Evolutionary conservation across 805 yeast species (phyloP), one percentile per base, ranked within the genome.

Genomic region (Yarrowia sp.): DNA sequence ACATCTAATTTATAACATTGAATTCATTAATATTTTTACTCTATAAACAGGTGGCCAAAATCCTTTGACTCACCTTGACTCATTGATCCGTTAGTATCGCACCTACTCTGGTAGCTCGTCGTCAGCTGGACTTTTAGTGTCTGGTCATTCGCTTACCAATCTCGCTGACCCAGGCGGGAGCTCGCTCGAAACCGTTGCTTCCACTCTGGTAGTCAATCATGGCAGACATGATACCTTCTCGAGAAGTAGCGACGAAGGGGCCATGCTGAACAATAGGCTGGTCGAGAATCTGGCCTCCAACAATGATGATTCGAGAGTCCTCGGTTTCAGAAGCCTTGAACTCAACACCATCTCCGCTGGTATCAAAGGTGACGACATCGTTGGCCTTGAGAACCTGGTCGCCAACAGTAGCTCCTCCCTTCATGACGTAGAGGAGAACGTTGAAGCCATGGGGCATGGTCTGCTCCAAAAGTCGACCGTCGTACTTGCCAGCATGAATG

Each of bases 261-360:
- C 97, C 97, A 75, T 92, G 88, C 75, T 92, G 97, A 39, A 91
- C 89, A 67, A 89, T 82, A 17, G 86, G 85, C 79, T 92, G 97
- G 72, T 90, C 84, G 68, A 91, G 79, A 20, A 84, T 83, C 75
- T 89, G 78, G 68, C 97, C 97, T 39, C 92, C 95, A 70, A 91
- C 80, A n/a, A 91, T 71, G 5, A 89, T 87, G 74, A 91, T 86
- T 2, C 91, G 79, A 40, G 79, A 80, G 43, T 80, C 79, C 13
- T 50, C 47, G 50, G 82, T 81, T 19, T 74, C 72, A 24, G 77
- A 83, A n/a, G 85, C 83, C 24, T 77, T 76, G 50, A 92, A 93
- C 43, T 74, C 77, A 58, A 90, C 80, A 12, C 78, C 76, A 50
- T 84, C 87, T 69, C 96, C 96, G 72, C 89, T 91, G 58, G 83